phyloP scores from a whole-genome alignment of 225 moss, liverwort and hornwort genomes.

The Polytrichum commune region DNA sequence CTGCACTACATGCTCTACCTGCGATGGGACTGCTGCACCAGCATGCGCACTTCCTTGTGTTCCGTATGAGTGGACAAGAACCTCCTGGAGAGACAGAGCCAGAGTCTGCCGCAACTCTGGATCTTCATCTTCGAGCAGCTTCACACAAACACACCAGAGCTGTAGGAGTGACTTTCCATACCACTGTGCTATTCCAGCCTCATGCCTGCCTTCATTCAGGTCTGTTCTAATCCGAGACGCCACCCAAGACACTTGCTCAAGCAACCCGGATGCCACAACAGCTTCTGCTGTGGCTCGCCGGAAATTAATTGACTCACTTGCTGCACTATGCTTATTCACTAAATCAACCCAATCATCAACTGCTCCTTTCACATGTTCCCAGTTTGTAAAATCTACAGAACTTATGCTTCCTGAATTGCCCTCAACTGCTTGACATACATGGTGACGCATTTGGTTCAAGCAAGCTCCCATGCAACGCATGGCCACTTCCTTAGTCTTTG shows the following conservation, averaged over 20 bases:
- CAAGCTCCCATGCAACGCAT: slow-evolving; percentile 91
- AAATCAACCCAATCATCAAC: slow-evolving; percentile 58
- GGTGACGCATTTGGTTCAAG: slow-evolving; percentile 52
- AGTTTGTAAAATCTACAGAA: slow-evolving; percentile 10
- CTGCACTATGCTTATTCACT: slow-evolving; percentile 59
- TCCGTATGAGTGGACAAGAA: slow-evolving; percentile 50
- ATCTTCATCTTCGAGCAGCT: slow-evolving; percentile 95
- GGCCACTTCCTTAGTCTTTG: slow-evolving; percentile 82
- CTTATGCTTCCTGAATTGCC: slow-evolving; percentile 2
- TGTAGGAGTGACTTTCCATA: slow-evolving; percentile 63
- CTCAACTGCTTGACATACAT: slow-evolving; percentile 18
- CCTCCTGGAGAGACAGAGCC: slow-evolving; percentile 61
- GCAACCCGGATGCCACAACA: slow-evolving; percentile 72
- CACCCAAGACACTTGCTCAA: slow-evolving; percentile 73
- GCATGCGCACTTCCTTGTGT: slow-evolving; percentile 25
- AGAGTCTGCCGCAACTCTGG: slow-evolving; percentile 71
- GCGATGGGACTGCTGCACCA: slow-evolving; percentile 64
- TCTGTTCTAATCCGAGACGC: slow-evolving; percentile 23
- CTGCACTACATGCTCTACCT: slow-evolving; percentile 92
- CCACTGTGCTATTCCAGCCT: slow-evolving; percentile 45
- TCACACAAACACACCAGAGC: slow-evolving; percentile 85
- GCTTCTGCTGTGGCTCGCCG: slow-evolving; percentile 86
- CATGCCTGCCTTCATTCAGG: slow-evolving; percentile 11
- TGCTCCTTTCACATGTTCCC: slow-evolving; percentile 40
- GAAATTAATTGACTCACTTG: slow-evolving; percentile 79